A percentile compares a stretch with the other conserved stretches of the same genome.
Evolutionary conservation across 2,329 filamentous ascomycete genomes (phyloP).

Genomic region (Cryphonectria parasitica): DNA sequence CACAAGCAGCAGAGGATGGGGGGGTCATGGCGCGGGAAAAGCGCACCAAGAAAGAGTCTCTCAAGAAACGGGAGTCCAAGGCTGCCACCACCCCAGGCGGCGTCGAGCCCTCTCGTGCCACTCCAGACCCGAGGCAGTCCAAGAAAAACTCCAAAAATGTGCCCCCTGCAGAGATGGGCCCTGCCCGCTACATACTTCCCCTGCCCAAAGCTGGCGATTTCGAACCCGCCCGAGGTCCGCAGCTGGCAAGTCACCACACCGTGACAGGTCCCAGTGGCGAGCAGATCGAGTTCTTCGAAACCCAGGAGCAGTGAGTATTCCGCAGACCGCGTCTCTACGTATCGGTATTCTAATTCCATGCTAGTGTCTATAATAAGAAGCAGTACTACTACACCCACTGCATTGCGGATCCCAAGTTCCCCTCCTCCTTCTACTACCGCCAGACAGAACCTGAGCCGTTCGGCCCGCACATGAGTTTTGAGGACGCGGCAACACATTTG

Average conservation of each 20-base stretch:
- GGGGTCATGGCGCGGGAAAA: conserved; percentile 51
- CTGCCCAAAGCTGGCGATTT: conserved; percentile 66
- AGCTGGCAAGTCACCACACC: conserved; percentile 61
- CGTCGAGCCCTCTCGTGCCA: conserved; percentile 55
- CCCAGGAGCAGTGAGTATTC: conserved; percentile 63
- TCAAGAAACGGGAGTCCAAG: conserved; percentile 71
- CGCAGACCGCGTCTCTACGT: neutral
- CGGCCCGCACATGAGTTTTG: conserved; percentile 84
- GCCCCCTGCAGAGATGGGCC: conserved; percentile 49
- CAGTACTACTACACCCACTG: conserved; percentile 88
- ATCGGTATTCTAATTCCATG: neutral
- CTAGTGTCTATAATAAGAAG: conserved; percentile 66
- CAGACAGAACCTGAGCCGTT: conserved; percentile 86
- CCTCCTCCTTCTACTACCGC: conserved; percentile 85
- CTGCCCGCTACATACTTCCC: conserved; percentile 66
- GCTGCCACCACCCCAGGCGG: conserved; percentile 42
- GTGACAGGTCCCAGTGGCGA: conserved; percentile 53
- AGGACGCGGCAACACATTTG: conserved; percentile 86
- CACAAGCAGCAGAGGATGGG: conserved; percentile 41
- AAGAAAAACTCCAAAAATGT: conserved; percentile 42
- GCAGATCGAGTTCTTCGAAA: conserved; percentile 63
- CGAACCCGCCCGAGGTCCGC: conserved; percentile 59
- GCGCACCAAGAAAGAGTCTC: conserved; percentile 66
- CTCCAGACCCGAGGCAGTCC: conserved; percentile 57
- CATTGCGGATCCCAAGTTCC: conserved; percentile 85